Conservation (phyloP, 768 basidiomycete genomes). For the Collybia nuda region DNA sequence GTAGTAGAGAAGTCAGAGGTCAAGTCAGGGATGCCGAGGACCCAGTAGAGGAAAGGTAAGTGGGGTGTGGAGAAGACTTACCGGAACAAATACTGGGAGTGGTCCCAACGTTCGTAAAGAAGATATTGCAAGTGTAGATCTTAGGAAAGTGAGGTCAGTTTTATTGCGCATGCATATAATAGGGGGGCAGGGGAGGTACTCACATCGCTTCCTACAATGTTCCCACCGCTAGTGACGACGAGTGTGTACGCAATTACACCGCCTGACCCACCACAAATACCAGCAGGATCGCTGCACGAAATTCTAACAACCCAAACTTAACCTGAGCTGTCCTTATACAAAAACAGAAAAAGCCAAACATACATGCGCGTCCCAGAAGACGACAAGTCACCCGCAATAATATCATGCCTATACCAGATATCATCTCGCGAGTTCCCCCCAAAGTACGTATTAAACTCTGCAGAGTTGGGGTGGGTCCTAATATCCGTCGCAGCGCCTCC, state of each 20-base stretch:
- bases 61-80: neutral
- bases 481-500: slow-evolving; percentile 6
- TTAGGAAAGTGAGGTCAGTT: too few relatives aligned
- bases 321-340: neutral
- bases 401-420: slow-evolving; percentile 6
- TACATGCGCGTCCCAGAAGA: slow-evolving; percentile 8
- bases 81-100: slow-evolving; percentile 7
- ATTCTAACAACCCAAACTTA: neutral
- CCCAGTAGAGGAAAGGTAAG: too few relatives aligned
- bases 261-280: neutral
- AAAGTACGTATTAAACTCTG: slow-evolving; percentile 6
- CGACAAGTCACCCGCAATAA: slow-evolving; percentile 8
- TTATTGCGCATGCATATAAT: too few relatives aligned
- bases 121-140: too few relatives aligned
- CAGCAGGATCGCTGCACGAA: slow-evolving; percentile 3
- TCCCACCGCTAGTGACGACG: neutral
- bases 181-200: too few relatives aligned
- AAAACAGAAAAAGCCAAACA: neutral
- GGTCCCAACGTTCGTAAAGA: neutral
- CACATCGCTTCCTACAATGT: too few relatives aligned
- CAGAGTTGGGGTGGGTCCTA: slow-evolving; percentile 4
- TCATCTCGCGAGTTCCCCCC: slow-evolving; percentile 4
- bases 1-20: neutral
- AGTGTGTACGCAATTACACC: slow-evolving; percentile 9
- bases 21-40: too few relatives aligned